Percentiles rank a stretch among this genome's conserved stretches.
Conservation (phyloP, 2,329 filamentous ascomycete species). For the Fusarium sp. region DNA sequence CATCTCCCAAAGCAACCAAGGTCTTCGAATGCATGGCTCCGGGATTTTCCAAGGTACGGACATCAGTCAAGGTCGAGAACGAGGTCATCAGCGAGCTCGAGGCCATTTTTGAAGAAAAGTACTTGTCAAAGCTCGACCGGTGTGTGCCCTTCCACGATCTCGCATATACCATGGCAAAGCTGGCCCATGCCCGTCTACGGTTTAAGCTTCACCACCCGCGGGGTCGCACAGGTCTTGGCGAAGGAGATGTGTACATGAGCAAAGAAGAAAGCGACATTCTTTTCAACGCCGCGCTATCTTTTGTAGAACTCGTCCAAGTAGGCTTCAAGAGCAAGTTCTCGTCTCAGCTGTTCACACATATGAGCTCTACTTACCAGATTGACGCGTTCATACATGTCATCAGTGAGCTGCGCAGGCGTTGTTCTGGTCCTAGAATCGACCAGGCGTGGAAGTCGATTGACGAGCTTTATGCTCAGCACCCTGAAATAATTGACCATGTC, state of each 20-base stretch:
- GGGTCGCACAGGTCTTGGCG: conserved; percentile 1
- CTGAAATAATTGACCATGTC: conserved; percentile 16
- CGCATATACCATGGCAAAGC: conserved; percentile 37
- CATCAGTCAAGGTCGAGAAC: conserved; percentile 31
- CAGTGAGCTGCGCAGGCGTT: conserved; percentile 47
- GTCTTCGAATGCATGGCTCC: conserved; percentile 35
- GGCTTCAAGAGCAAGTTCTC: conserved; percentile 47
- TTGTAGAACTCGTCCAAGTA: conserved; percentile 42
- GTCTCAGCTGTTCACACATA: conserved; percentile 47
- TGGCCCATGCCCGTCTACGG: conserved; percentile 47
- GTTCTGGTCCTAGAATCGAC: conserved; percentile 27
- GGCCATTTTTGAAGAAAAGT: conserved; percentile 41
- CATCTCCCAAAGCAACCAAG: conserved; percentile 38
- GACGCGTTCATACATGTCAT: conserved; percentile 51
- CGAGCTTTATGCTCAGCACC: conserved; percentile 44
- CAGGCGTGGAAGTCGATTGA: conserved; percentile 48
- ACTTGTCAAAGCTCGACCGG: conserved; percentile 40
- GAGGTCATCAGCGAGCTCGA: conserved; percentile 48
- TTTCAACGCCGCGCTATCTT: conserved; percentile 43
- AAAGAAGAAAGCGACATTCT: conserved; percentile 42
- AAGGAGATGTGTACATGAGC: conserved; percentile 25
- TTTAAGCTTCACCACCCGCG: conserved; percentile 50
- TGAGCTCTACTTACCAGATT: conserved; percentile 46
- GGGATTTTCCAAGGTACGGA: conserved; percentile 7
- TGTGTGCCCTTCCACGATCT: conserved; percentile 49